These are phyloP conservation scores for Blastomyces silverae DNA, from an alignment of 2,329 filamentous ascomycete genomes.

Conservation along the genomic window DNA sequence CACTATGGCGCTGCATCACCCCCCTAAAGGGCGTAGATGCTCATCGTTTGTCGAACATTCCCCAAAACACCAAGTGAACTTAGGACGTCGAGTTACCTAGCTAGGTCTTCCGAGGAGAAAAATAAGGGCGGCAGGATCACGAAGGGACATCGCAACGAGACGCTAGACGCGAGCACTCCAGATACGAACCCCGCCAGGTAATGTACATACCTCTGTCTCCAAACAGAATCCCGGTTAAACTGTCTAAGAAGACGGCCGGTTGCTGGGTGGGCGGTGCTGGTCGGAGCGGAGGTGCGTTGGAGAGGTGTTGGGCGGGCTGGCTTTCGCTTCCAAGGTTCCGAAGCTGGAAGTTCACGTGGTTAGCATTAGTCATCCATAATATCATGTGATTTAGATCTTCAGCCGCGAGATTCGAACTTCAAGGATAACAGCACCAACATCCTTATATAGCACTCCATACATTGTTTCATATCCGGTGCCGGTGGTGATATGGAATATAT, in stretches of 20 bases:
- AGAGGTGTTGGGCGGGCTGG: background rate
- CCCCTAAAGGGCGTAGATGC: background rate
- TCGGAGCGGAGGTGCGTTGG: background rate
- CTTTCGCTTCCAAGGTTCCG: no score
- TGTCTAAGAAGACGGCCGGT: background rate
- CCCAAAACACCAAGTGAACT: background rate
- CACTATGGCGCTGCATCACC: background rate
- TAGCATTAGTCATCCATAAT: background rate
- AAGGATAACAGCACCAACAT: no score
- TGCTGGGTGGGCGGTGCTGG: background rate
- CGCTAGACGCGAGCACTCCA: background rate
- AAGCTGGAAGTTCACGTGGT: background rate
- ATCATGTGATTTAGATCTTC: background rate
- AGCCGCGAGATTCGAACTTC: background rate
- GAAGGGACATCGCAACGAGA: background rate
- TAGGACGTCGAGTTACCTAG: background rate
- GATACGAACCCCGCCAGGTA: background rate
- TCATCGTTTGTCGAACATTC: background rate
- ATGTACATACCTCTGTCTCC: background rate
- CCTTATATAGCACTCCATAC: no score
- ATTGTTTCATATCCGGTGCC: no score
- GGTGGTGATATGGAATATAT: no score
- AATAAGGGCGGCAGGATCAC: background rate
- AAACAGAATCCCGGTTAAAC: background rate
- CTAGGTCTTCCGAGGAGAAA: background rate